phyloP scores from a whole-genome alignment of 192 early-diverging fungal species.

The Entomortierella lignicola region DNA sequence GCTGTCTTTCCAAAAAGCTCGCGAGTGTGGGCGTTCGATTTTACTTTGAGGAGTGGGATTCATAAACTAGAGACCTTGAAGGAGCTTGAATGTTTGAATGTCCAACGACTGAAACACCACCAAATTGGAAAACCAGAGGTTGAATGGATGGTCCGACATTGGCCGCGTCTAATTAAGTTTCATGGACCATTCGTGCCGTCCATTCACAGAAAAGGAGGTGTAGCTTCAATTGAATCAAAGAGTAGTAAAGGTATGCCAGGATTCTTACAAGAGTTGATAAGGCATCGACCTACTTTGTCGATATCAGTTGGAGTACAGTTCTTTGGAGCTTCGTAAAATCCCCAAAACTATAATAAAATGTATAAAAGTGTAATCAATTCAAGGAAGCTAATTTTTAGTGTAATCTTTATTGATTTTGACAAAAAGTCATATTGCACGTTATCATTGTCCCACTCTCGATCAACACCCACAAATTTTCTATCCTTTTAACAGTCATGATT shows the following conservation, averaged over 20 bases:
- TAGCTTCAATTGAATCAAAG: no score
- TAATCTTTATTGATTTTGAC: no score
- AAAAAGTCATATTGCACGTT: no score
- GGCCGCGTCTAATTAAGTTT: conserved; percentile 2
- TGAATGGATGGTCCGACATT: conserved; percentile 21
- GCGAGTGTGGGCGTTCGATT: conserved; percentile 21
- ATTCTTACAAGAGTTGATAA: neutral
- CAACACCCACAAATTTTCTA: no score
- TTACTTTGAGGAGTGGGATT: conserved; percentile 16
- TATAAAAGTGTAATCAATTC: no score
- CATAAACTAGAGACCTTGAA: conserved; percentile 1
- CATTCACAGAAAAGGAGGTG: neutral
- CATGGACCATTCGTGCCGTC: neutral
- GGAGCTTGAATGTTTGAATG: neutral
- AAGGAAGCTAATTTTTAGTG: no score
- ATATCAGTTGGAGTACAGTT: neutral
- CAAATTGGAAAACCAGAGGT: conserved; percentile 7
- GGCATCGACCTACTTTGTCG: neutral
- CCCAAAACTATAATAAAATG: no score
- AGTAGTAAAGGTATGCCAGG: neutral
- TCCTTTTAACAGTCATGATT: no score
- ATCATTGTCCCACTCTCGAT: no score
- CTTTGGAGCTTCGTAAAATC: neutral
- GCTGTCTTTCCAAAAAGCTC: neutral
- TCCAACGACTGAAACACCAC: conserved; percentile 14